Percentiles rank a stretch among this genome's conserved stretches.
These are phyloP conservation scores for Orbilia ellipsospora DNA, from an alignment of 2,329 filamentous ascomycete species.

Conservation along the genomic window DNA sequence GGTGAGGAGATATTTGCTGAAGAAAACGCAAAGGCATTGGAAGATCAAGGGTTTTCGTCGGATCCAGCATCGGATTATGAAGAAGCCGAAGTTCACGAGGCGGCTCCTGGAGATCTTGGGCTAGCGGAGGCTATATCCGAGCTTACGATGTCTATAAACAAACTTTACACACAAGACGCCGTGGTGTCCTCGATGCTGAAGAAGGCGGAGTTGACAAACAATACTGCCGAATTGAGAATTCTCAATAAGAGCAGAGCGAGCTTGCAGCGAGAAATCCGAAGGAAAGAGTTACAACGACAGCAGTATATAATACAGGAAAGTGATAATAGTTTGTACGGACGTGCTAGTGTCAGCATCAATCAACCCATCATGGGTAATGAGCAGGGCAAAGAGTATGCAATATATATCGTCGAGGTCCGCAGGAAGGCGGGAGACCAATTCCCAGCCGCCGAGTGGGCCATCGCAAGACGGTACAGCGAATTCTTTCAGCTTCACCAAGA, in stretches of 20 bases:
- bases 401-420: conserved; percentile 91
- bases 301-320: conserved; percentile 98
- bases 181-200: conserved; percentile 90
- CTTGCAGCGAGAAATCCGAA: conserved; percentile 87
- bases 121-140: conserved; percentile 90
- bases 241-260: conserved; percentile 93
- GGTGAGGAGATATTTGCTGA: conserved; percentile 94
- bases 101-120: conserved; percentile 91
- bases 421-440: conserved; percentile 93
- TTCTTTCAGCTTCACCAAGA: conserved; percentile 96
- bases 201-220: conserved; percentile 97
- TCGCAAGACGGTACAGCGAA: conserved; percentile 94
- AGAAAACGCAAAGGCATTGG: conserved; percentile 79
- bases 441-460: conserved; percentile 92
- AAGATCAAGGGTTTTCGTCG: conserved; percentile 70
- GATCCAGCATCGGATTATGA: conserved; percentile 67
- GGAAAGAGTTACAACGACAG: conserved; percentile 94
- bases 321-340: conserved; percentile 94
- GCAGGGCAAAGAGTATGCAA: conserved; percentile 90
- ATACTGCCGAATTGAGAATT: conserved; percentile 90
- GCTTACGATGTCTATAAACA: conserved; percentile 90
- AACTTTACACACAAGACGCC: conserved; percentile 84
- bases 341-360: conserved; percentile 88
- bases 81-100: conserved; percentile 88
- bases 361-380: conserved; percentile 93